Evolutionary conservation across 306 rosid genomes (phyloP).

Genomic region (Trifolium dubium): DNA sequence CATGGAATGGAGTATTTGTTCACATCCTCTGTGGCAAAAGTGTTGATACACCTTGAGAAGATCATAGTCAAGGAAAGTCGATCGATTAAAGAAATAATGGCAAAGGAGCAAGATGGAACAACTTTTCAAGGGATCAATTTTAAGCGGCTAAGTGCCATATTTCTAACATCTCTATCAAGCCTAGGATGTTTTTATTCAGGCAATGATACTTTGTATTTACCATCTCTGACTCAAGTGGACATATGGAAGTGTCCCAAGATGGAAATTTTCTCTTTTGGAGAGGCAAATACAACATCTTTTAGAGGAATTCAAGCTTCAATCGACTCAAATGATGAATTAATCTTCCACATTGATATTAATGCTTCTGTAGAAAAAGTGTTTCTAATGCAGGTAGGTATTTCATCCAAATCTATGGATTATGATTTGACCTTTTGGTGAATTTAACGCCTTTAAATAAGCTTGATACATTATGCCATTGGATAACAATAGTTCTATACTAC

Average conservation of each 20-base stretch:
- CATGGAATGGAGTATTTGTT: not conserved
- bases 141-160: not conserved
- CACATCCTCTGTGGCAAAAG: not conserved
- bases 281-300: not conserved
- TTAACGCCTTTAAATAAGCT: too few relatives aligned
- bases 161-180: not conserved
- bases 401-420: too few relatives aligned
- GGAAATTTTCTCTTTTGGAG: conserved; percentile 19
- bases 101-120: not conserved
- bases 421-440: too few relatives aligned
- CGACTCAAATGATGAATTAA: too few relatives aligned
- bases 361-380: too few relatives aligned
- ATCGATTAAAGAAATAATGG: conserved; percentile 5
- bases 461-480: too few relatives aligned
- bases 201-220: not conserved
- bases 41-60: not conserved
- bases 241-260: conserved; percentile 29
- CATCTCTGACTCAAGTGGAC: conserved; percentile 5
- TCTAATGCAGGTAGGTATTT: too few relatives aligned
- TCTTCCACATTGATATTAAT: too few relatives aligned
- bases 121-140: not conserved
- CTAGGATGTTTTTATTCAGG: conserved; percentile 27
- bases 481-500: too few relatives aligned
- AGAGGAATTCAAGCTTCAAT: not conserved
- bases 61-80: not conserved